Evolutionary conservation across 768 basidiomycete genomes (phyloP).

Genomic region (Trametes cingulata): DNA sequence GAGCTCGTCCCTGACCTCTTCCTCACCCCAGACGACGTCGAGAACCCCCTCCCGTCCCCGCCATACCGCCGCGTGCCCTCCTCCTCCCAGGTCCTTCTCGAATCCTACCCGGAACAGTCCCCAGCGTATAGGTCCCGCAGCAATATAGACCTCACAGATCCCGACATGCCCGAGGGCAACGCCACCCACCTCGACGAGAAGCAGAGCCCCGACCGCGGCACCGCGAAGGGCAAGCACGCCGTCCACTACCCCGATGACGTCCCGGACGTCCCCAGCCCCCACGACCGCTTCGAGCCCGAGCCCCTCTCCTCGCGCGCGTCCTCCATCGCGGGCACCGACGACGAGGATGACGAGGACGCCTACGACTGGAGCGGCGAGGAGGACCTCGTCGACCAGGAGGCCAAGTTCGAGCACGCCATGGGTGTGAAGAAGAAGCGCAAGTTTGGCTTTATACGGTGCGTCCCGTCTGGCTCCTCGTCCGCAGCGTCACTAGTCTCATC

Average conservation of each 20-base stretch:
- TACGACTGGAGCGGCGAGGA: slow-evolving; percentile 83
- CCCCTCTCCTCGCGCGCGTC: slow-evolving; percentile 36
- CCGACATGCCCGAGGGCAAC: slow-evolving; percentile 26
- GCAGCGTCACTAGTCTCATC: not conserved
- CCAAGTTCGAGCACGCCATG: slow-evolving; percentile 63
- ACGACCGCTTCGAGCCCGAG: slow-evolving; percentile 21
- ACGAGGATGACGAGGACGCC: slow-evolving; percentile 57
- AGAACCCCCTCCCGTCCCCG: slow-evolving; percentile 37
- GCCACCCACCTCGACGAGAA: slow-evolving; percentile 19
- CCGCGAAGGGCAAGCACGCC: slow-evolving; percentile 34
- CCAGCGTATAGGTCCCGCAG: slow-evolving; percentile 29
- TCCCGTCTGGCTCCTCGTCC: slow-evolving; percentile 5
- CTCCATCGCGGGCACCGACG: slow-evolving; percentile 56
- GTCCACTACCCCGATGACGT: slow-evolving; percentile 59
- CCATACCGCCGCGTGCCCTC: slow-evolving; percentile 40
- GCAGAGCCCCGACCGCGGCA: slow-evolving; percentile 16
- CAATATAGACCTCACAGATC: slow-evolving; percentile 23
- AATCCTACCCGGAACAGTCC: slow-evolving; percentile 24
- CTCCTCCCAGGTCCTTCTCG: slow-evolving; percentile 35
- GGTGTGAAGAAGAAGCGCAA: slow-evolving; percentile 47
- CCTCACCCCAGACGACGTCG: slow-evolving; percentile 20
- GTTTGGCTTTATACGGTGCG: slow-evolving; percentile 58
- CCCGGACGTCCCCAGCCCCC: slow-evolving; percentile 35
- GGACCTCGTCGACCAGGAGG: slow-evolving; percentile 69
- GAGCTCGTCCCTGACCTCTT: slow-evolving; percentile 22